Evolutionary conservation across 169 alveolate genomes (phyloP).

Genomic region (Plasmodium inui): DNA sequence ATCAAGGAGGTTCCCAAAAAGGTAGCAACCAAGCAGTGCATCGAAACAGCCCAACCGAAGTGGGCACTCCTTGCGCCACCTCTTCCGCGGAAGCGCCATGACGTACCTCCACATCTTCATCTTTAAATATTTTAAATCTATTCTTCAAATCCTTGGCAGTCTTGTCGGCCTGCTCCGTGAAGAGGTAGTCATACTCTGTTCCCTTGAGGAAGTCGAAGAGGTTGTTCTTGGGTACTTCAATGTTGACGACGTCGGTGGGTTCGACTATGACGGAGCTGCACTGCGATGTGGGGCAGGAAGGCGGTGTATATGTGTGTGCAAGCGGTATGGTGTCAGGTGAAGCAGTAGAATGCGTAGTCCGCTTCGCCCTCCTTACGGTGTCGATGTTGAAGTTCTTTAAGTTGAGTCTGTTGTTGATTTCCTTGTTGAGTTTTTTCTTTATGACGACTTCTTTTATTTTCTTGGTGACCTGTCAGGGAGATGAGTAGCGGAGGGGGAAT

Average conservation of each 20-base stretch:
- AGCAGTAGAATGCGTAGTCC: neutral
- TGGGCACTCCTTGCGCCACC: too few relatives aligned
- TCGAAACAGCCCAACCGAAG: too few relatives aligned
- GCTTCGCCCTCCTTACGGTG: slow-evolving; percentile 38
- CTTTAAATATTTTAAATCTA: slow-evolving; percentile 83
- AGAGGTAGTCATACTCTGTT: slow-evolving; percentile 74
- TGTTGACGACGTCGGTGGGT: slow-evolving; percentile 80
- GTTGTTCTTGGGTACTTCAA: slow-evolving; percentile 78
- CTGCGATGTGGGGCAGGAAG: neutral
- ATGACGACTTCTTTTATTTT: slow-evolving; percentile 81
- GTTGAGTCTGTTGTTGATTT: slow-evolving; percentile 79
- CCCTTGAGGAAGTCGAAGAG: slow-evolving; percentile 73
- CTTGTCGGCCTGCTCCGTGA: slow-evolving; percentile 68
- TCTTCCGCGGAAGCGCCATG: too few relatives aligned
- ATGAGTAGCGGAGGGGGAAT: neutral
- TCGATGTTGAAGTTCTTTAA: slow-evolving; percentile 79
- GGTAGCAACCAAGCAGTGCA: too few relatives aligned
- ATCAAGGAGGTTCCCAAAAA: neutral
- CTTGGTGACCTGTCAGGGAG: slow-evolving; percentile 80
- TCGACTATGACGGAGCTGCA: slow-evolving; percentile 63
- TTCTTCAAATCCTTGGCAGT: slow-evolving; percentile 82
- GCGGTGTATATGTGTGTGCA: slow-evolving; percentile 16
- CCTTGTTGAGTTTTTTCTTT: slow-evolving; percentile 78
- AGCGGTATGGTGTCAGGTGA: slow-evolving; percentile 55
- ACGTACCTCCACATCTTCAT: slow-evolving; percentile 77